These are phyloP conservation scores for Xylaria intraflava DNA, from an alignment of 495 filamentous ascomycete species.

Conservation along the genomic window DNA sequence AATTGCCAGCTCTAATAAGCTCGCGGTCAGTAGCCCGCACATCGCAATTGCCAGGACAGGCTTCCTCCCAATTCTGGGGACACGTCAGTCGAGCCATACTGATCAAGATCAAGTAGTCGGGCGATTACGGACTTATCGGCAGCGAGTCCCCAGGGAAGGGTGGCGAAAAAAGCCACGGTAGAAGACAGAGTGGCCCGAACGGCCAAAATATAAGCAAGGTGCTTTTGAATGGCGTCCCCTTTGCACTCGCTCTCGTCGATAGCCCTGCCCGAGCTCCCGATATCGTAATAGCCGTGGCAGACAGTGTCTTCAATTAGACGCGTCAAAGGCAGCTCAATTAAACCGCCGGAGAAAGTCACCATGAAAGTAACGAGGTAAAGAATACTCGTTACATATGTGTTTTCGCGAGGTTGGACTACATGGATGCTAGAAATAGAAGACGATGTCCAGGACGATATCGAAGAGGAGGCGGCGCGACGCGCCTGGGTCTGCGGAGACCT, in stretches of 20 bases:
- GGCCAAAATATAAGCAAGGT: conserved; percentile 29
- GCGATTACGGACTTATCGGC: conserved; percentile 22
- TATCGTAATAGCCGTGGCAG: conserved; percentile 28
- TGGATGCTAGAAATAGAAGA: conserved; percentile 16
- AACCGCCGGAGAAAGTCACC: conserved; percentile 9
- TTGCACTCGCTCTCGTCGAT: conserved; percentile 35
- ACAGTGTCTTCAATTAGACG: conserved; percentile 25
- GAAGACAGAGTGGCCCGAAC: conserved; percentile 16
- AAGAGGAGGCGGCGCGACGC: background rate
- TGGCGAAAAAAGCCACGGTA: conserved; percentile 15
- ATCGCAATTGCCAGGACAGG: conserved; percentile 31
- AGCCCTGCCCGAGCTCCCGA: conserved; percentile 5
- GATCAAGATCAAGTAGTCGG: background rate
- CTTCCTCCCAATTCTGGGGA: conserved; percentile 41
- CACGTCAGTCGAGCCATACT: conserved; percentile 29
- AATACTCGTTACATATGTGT: conserved; percentile 6
- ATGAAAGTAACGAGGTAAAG: conserved; percentile 15
- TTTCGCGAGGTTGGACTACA: background rate
- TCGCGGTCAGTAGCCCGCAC: conserved; percentile 28
- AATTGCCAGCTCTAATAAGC: conserved; percentile 30
- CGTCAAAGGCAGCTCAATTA: conserved; percentile 15
- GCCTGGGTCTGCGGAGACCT: background rate
- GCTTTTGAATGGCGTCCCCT: conserved; percentile 24
- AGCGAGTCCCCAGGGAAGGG: conserved; percentile 23
- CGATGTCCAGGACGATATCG: background rate